Conservation (phyloP, 1,284 basidiomycete species). For the Grifola frondosa region DNA sequence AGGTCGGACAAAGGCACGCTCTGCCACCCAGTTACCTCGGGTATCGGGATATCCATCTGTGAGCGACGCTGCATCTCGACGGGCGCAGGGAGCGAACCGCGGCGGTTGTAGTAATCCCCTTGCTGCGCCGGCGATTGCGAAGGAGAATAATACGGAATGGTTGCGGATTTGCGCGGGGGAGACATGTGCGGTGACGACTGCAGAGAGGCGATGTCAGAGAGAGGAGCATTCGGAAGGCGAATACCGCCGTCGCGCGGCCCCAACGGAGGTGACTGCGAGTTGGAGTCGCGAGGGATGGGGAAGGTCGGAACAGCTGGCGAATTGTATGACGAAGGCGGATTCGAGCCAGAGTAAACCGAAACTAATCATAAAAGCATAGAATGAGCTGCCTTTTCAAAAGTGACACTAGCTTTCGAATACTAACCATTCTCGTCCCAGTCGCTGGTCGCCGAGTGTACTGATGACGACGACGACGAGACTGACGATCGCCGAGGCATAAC, state of each 20-base stretch:
- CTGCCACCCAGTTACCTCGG: constrained; percentile 44
- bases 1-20: constrained; percentile 34
- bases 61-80: constrained; percentile 22
- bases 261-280: constrained; percentile 59
- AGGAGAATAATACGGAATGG: constrained; percentile 35
- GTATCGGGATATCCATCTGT: constrained; percentile 24
- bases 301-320: constrained; percentile 57
- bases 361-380: too few relatives aligned
- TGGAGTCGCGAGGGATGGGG: constrained; percentile 54
- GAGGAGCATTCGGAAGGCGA: constrained; percentile 66
- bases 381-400: too few relatives aligned
- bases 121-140: constrained; percentile 22
- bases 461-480: constrained; percentile 57
- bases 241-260: constrained; percentile 51
- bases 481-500: constrained; percentile 54
- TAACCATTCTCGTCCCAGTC: constrained; percentile 77
- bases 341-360: constrained; percentile 65
- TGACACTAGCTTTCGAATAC: constrained; percentile 30
- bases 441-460: constrained; percentile 50
- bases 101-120: constrained; percentile 29
- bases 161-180: constrained; percentile 42
- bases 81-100: constrained; percentile 28
- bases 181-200: constrained; percentile 28
- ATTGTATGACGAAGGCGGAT: constrained; percentile 63
- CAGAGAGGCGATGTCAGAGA: constrained; percentile 61